Percentiles rank a stretch among this genome's conserved stretches.
These are phyloP conservation scores for Cephaloascus fragrans DNA, from an alignment of 805 yeast genomes.

Conservation along the genomic window DNA sequence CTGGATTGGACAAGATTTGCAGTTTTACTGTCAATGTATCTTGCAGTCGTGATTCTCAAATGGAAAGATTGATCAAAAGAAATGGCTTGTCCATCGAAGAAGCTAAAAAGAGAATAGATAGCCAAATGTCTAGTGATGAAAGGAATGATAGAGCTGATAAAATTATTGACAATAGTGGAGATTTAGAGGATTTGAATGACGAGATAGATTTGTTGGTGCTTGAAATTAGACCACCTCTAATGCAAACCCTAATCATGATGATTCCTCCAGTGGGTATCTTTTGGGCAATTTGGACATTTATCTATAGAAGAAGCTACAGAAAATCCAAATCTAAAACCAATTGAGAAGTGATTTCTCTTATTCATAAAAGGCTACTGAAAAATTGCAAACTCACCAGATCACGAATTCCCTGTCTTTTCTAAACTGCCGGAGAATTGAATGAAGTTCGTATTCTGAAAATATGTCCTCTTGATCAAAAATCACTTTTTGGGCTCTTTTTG, in stretches of 20 bases:
- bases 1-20: conserved; percentile 60
- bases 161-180: conserved; percentile 51
- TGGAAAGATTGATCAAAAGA: conserved; percentile 52
- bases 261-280: not conserved
- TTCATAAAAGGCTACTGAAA: no score
- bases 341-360: no score
- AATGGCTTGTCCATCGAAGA: conserved; percentile 61
- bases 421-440: no score
- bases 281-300: not conserved
- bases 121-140: conserved; percentile 63
- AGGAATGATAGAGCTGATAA: conserved; percentile 54
- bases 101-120: conserved; percentile 58
- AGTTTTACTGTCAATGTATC: conserved; percentile 62
- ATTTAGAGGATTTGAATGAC: conserved; percentile 12
- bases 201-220: conserved; percentile 13
- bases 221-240: conserved; percentile 15
- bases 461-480: no score
- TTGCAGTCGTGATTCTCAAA: conserved; percentile 48
- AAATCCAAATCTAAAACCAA: no score
- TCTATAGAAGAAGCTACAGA: no score
- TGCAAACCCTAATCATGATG: not conserved
- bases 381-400: no score
- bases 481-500: no score
- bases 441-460: no score
- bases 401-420: no score